A percentile compares a stretch with the other conserved stretches of the same genome.
Evolutionary conservation across 176 grass and related monocot species (phyloP).

Genomic region (Neostapfia colusana): DNA sequence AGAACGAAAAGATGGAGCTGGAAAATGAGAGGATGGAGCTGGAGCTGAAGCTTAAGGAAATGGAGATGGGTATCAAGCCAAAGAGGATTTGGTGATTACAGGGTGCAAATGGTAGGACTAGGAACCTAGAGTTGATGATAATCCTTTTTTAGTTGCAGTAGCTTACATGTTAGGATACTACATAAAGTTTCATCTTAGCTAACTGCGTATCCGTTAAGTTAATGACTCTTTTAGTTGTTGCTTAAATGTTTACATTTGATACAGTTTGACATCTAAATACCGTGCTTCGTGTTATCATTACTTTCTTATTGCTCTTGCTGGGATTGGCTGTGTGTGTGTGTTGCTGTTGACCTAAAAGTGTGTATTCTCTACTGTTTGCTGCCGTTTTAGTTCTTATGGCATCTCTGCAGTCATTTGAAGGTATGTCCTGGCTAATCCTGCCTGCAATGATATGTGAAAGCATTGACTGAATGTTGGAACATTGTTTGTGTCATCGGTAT

Average conservation of each 20-base stretch:
- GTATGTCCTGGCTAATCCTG: not conserved
- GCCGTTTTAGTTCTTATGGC: not conserved
- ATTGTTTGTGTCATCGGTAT: not conserved
- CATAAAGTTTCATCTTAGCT: slow-evolving; percentile 36
- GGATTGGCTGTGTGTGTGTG: slow-evolving; percentile 8
- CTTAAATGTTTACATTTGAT: slow-evolving; percentile 12
- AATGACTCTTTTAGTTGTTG: slow-evolving; percentile 26
- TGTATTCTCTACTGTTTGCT: slow-evolving; percentile 14
- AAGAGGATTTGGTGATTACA: slow-evolving; percentile 40
- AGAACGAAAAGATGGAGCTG: slow-evolving; percentile 77
- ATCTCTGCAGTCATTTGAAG: not conserved
- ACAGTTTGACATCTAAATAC: slow-evolving; percentile 35
- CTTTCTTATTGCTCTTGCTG: not conserved
- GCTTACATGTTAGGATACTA: slow-evolving; percentile 40
- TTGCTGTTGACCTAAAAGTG: not conserved
- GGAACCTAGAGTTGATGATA: slow-evolving; percentile 29
- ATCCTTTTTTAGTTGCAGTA: slow-evolving; percentile 42
- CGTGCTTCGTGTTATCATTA: slow-evolving; percentile 18
- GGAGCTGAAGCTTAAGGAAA: slow-evolving; percentile 70
- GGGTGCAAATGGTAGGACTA: slow-evolving; percentile 38
- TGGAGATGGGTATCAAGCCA: slow-evolving; percentile 54
- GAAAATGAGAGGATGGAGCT: slow-evolving; percentile 74
- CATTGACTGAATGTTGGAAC: not conserved
- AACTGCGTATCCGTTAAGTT: slow-evolving; percentile 20
- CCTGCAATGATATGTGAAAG: not conserved